Percentiles rank a stretch among this genome's conserved stretches.
Conservation (phyloP, 2,329 filamentous ascomycete genomes). For the Meredithiella fracta region DNA sequence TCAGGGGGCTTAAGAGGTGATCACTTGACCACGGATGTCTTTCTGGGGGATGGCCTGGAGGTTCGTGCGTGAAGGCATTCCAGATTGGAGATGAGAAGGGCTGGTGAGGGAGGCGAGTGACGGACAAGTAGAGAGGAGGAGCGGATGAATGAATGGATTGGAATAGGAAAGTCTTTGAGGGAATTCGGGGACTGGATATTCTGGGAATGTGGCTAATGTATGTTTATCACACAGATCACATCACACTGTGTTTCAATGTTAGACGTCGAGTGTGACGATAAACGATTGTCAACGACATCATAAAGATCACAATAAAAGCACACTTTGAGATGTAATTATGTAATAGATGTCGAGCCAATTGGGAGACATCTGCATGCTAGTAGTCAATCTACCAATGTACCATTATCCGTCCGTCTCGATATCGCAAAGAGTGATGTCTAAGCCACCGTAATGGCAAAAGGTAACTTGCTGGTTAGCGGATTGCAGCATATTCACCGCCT, state of each 20-base stretch:
- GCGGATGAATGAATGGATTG: no score
- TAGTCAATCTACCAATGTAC: neutral
- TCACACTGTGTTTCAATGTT: no score
- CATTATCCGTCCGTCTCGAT: neutral
- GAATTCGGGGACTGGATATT: no score
- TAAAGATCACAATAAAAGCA: no score
- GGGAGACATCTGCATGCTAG: neutral
- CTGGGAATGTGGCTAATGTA: no score
- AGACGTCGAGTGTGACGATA: no score
- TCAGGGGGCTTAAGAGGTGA: neutral
- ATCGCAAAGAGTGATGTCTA: neutral
- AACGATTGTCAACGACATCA: no score
- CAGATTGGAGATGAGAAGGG: neutral
- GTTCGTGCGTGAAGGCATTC: neutral
- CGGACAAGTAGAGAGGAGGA: neutral
- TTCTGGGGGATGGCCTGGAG: no score
- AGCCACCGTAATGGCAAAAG: neutral
- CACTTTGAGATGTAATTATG: no score
- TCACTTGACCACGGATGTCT: neutral
- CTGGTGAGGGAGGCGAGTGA: neutral
- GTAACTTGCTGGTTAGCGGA: neutral
- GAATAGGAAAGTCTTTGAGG: no score
- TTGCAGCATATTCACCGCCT: constrained; percentile 6
- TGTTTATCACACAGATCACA: no score
- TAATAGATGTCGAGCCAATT: no score